Percentiles rank a stretch among this genome's conserved stretches.
Conservation (phyloP, 768 basidiomycete genomes). For the Mycena albidolilacea region DNA sequence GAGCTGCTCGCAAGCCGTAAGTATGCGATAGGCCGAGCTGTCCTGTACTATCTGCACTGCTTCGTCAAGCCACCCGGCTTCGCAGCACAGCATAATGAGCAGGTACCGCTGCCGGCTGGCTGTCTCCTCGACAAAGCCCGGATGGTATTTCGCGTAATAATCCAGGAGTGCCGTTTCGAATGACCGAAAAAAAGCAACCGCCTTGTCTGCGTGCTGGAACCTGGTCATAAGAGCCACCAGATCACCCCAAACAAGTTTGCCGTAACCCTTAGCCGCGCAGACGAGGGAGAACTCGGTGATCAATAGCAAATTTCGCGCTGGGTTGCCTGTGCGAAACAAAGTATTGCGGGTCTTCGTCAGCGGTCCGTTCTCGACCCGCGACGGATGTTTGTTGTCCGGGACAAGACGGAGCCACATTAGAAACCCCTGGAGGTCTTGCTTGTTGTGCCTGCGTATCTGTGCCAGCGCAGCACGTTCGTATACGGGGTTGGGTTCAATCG, state of each 20-base stretch:
- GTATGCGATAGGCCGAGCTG: constrained; percentile 13
- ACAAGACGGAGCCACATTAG: constrained; percentile 34
- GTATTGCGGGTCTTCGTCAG: constrained; percentile 33
- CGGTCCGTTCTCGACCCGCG: constrained; percentile 28
- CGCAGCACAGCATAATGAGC: constrained; percentile 35
- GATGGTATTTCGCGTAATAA: constrained; percentile 30
- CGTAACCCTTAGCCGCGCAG: constrained; percentile 36
- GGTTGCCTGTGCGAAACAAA: constrained; percentile 37
- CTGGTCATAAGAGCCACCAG: constrained; percentile 27
- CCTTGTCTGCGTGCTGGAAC: constrained; percentile 13
- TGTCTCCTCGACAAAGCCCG: constrained; percentile 17
- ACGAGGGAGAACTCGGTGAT: constrained; percentile 35
- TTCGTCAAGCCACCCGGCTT: constrained; percentile 36
- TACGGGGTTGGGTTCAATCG: constrained; percentile 25
- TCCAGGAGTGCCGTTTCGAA: constrained; percentile 28
- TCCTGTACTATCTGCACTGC: constrained; percentile 33
- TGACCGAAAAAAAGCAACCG: constrained; percentile 28
- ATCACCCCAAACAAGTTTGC: constrained; percentile 35
- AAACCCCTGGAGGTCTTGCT: constrained; percentile 25
- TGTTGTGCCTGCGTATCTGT: constrained; percentile 16
- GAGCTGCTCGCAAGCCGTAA: constrained; percentile 3
- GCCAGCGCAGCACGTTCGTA: constrained; percentile 39
- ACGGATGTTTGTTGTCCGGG: constrained; percentile 32
- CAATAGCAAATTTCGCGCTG: constrained; percentile 25
- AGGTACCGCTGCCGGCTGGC: constrained; percentile 30